A percentile compares a stretch with the other conserved stretches of the same genome.
These are phyloP conservation scores for Neurospora africana DNA, from an alignment of 495 filamentous ascomycete species.

Conservation along the genomic window DNA sequence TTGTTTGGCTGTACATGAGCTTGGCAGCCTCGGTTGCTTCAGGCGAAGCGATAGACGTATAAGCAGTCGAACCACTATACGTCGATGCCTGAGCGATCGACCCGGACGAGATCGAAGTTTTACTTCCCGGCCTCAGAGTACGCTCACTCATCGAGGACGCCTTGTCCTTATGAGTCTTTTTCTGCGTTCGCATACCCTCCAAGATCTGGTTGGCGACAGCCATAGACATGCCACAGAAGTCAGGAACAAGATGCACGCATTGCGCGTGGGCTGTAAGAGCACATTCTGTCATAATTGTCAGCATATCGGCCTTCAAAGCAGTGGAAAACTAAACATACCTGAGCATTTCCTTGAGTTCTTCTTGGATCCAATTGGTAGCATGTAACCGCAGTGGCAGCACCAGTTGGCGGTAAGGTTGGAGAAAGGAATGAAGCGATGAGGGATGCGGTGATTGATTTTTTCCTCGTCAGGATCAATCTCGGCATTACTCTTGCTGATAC, in stretches of 20 bases:
- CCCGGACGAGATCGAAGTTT: conserved; percentile 20
- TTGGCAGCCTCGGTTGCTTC: conserved; percentile 42
- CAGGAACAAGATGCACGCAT: conserved; percentile 91
- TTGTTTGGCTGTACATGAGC: conserved; percentile 42
- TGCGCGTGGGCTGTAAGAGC: conserved; percentile 79
- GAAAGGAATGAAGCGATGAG: conserved; percentile 88
- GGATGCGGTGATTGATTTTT: conserved; percentile 98
- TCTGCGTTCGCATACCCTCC: conserved; percentile 50
- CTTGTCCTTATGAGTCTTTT: conserved; percentile 41
- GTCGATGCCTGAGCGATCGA: conserved; percentile 18
- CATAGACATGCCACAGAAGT: conserved; percentile 99
- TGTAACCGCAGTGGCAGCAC: conserved; percentile 98
- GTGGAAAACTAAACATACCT: conserved; percentile 43
- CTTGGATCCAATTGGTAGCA: conserved; percentile 80
- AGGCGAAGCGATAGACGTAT: conserved; percentile 29
- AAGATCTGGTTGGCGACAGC: conserved; percentile 90
- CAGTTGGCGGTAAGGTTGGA: conserved; percentile 97
- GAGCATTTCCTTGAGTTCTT: conserved; percentile 88
- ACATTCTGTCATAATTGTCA: conserved; percentile 59
- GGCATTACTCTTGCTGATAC: conserved; percentile 97
- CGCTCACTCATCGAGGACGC: conserved; percentile 47
- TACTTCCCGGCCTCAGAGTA: conserved; percentile 51
- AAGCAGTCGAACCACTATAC: conserved; percentile 17
- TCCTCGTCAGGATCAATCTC: conserved; percentile 97
- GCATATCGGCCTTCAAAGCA: not conserved